Conservation (phyloP, 2,329 filamentous ascomycete species). For the Paraphaeosphaeria minitans region DNA sequence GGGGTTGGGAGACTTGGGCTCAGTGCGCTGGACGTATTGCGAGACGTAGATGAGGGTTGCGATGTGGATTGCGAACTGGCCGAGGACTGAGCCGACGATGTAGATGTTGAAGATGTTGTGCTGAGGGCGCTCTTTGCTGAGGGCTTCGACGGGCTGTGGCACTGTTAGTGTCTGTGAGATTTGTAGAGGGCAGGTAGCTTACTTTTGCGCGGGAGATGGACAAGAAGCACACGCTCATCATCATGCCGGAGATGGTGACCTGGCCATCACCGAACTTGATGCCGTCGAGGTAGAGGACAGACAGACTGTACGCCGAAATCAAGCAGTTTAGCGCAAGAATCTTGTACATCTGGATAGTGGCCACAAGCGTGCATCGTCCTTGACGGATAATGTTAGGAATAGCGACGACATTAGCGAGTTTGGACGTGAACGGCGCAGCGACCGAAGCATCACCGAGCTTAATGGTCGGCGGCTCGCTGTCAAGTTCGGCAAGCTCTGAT, state of each 20-base stretch:
- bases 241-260: constrained; percentile 98
- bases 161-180: constrained; percentile 31
- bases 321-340: constrained; percentile 97
- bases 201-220: constrained; percentile 95
- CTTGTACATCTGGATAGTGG: constrained; percentile 99
- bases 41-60: constrained; percentile 93
- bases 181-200: constrained; percentile 26
- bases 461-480: constrained; percentile 90
- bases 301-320: constrained; percentile 96
- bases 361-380: constrained; percentile 94
- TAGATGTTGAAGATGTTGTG: constrained; percentile 99
- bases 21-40: constrained; percentile 81
- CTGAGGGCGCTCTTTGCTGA: constrained; percentile 96
- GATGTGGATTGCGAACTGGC: constrained; percentile 96
- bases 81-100: constrained; percentile 96
- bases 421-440: constrained; percentile 95
- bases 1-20: constrained; percentile 70
- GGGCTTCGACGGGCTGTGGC: constrained; percentile 77
- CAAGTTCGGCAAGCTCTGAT: constrained; percentile 71
- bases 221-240: constrained; percentile 99
- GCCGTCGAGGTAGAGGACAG: constrained; percentile 93
- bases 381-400: constrained; percentile 98
- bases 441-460: constrained; percentile 98
- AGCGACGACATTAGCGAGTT: constrained; percentile 93
- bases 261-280: constrained; percentile 99